These are phyloP conservation scores for Rhododendron kiyosumense DNA, from an alignment of 148 eudicot genomes.

Conservation along the genomic window DNA sequence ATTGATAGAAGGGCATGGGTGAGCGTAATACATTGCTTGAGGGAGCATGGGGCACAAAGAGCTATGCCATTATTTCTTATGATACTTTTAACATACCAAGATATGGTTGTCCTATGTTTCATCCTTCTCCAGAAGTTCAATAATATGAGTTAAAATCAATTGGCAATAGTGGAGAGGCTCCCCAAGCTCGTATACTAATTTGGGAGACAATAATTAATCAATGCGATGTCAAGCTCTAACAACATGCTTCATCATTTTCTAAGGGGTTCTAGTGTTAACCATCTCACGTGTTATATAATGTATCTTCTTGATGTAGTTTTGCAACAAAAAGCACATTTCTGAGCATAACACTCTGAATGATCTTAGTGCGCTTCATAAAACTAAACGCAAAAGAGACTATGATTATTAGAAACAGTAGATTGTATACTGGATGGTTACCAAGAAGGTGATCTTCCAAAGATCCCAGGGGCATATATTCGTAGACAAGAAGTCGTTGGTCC, in stretches of 20 bases:
- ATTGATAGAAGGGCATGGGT: not conserved
- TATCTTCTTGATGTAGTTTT: not conserved
- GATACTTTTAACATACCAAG: not conserved
- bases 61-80: not conserved
- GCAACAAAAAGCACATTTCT: not conserved
- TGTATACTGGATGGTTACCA: constrained; percentile 39
- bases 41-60: not conserved
- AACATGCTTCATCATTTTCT: not conserved
- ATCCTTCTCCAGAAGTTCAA: not conserved
- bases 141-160: not conserved
- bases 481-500: constrained; percentile 95
- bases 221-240: not conserved
- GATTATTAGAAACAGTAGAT: not conserved
- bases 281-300: not conserved
- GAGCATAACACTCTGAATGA: not conserved
- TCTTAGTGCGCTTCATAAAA: not conserved
- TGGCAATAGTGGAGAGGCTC: not conserved
- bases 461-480: constrained; percentile 88
- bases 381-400: not conserved
- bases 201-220: not conserved
- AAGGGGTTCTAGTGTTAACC: not conserved
- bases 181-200: not conserved
- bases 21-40: not conserved
- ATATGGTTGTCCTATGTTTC: not conserved
- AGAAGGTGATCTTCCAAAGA: constrained; percentile 93